These are phyloP conservation scores for Phaeosphaeria sp. DNA, from an alignment of 2,329 filamentous ascomycete species.

Conservation along the genomic window DNA sequence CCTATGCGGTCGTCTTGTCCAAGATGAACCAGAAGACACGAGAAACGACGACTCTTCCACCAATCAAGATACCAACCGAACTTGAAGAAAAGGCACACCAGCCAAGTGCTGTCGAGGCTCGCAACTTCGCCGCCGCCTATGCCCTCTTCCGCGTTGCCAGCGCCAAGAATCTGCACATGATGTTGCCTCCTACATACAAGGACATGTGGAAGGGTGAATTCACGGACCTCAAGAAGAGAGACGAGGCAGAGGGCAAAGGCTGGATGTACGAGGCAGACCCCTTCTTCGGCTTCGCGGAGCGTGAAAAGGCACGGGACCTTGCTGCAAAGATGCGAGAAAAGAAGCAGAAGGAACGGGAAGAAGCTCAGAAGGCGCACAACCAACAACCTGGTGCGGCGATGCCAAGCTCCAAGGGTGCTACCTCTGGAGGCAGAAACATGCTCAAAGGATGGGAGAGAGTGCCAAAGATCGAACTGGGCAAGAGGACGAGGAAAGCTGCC, in stretches of 20 bases:
- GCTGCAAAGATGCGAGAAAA: conserved; percentile 82
- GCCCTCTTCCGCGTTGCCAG: conserved; percentile 89
- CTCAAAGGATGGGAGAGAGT: conserved; percentile 82
- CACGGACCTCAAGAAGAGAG: conserved; percentile 78
- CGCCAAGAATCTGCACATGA: conserved; percentile 95
- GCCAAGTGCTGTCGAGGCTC: conserved; percentile 84
- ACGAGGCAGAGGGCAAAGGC: conserved; percentile 74
- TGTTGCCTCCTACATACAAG: conserved; percentile 88
- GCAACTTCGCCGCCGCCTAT: conserved; percentile 92
- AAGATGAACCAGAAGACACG: conserved; percentile 80
- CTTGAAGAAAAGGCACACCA: conserved; percentile 78
- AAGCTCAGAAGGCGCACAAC: conserved; percentile 68
- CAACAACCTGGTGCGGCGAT: conserved; percentile 41
- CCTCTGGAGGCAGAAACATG: conserved; percentile 47
- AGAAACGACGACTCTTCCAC: conserved; percentile 74
- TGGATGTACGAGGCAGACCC: conserved; percentile 98
- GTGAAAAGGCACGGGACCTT: conserved; percentile 76
- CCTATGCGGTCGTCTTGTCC: conserved; percentile 76
- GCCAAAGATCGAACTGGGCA: conserved; percentile 92
- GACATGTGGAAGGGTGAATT: conserved; percentile 91
- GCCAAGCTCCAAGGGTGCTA: conserved; percentile 31
- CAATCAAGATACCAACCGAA: conserved; percentile 79
- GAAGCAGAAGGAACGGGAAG: conserved; percentile 59
- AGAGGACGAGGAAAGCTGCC: conserved; percentile 76
- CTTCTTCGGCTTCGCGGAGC: conserved; percentile 79